Evolutionary conservation across 768 basidiomycete species (phyloP).

Genomic region (Hemileccinum impolitum): DNA sequence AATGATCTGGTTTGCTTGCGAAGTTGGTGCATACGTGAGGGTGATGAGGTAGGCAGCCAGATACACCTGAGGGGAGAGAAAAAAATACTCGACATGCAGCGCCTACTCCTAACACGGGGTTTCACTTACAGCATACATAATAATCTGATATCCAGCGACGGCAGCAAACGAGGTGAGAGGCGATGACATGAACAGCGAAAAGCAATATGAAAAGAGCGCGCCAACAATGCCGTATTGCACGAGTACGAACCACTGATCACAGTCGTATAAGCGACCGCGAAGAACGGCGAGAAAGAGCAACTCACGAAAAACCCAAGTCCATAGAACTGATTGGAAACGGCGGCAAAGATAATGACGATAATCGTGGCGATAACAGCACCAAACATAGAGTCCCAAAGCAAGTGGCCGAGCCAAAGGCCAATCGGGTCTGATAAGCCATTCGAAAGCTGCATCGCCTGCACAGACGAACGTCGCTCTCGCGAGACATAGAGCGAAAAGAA

Average conservation of each 20-base stretch:
- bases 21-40: slow-evolving; percentile 67
- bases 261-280: neutral
- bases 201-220: slow-evolving; percentile 66
- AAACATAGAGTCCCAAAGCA: slow-evolving; percentile 67
- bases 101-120: neutral
- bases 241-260: slow-evolving; percentile 61
- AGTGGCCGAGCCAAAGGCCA: slow-evolving; percentile 77
- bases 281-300: slow-evolving; percentile 16
- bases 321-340: slow-evolving; percentile 58
- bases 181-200: slow-evolving; percentile 57
- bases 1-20: slow-evolving; percentile 50
- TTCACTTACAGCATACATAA: slow-evolving; percentile 64
- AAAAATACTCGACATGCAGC: neutral
- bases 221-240: slow-evolving; percentile 68
- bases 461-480: slow-evolving; percentile 59
- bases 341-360: slow-evolving; percentile 59
- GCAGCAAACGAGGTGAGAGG: slow-evolving; percentile 72
- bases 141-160: slow-evolving; percentile 68
- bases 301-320: slow-evolving; percentile 62
- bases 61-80: slow-evolving; percentile 44
- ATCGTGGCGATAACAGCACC: slow-evolving; percentile 59
- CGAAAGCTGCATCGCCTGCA: slow-evolving; percentile 80
- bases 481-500: slow-evolving; percentile 80
- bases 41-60: slow-evolving; percentile 66
- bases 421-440: slow-evolving; percentile 69